Base-by-base conservation (phyloP, 2,329 filamentous ascomycete species). In the Trichoderma sp. region DNA sequence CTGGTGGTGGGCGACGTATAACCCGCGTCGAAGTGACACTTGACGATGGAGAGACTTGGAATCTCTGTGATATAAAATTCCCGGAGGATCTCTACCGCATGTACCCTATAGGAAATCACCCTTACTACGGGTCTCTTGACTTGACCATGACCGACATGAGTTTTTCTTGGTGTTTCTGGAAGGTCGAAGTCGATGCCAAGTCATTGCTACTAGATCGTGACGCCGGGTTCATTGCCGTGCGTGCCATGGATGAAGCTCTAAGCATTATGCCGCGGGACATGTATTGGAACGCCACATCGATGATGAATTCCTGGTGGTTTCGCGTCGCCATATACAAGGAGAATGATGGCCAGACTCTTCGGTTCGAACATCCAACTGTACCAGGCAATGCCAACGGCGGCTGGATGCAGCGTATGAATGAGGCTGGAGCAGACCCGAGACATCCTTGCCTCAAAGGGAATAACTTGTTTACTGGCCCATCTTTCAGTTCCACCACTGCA, bases 161-260 rank as follows among this genome's bases (percentile, higher is more conserved):
- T 73, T 97, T 97, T 79, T 96, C 93, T 77, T 97, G 94, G 93
- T 96, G 91, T 77, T 96, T 97, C 79, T 97, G 94, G 94, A 87
- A 90, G 16, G 80, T 96, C 21, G 86, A 90, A 11, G 84, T 97
- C 24, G 88, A 91, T 28, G 82, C 97, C 18, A 81, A 39, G 82
- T 34, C 37, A 32, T 24, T 83, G 49, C 80, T 64, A 18, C 32
- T 24, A 37, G 14, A 39, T 30, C 32, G 49, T 5, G 49, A 64
- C 43, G 16, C 21, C 83, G 51, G 80, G 80, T 3, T 86, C 74
- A 88, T 97, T 46, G 85, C 96, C 75, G 89, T 97, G 5, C 86
- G 94, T 55, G 91, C 90, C 5, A 97, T 97, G 93, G 94, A 97
- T 73, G 94, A 97, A 72, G 87, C 90, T 66, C 90, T 97, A 87